Percentiles rank a stretch among this genome's conserved stretches.
Evolutionary conservation across 2,329 filamentous ascomycete genomes (phyloP).

Genomic region (Colletotrichum karsti): DNA sequence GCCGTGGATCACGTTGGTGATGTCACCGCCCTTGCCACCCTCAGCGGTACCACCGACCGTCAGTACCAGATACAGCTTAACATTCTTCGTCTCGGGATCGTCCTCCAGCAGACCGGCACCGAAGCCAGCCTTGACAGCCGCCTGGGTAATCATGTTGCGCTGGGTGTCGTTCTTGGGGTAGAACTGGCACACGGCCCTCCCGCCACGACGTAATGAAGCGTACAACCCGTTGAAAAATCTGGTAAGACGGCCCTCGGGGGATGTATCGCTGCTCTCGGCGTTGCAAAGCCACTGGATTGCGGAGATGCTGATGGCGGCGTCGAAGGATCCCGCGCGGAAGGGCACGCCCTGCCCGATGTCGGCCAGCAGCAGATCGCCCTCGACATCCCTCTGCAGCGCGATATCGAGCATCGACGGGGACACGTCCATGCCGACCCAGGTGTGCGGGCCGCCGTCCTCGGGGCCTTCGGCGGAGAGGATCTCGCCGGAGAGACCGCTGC

Average conservation of each 20-base stretch:
- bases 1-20: conserved; percentile 87
- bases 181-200: conserved; percentile 94
- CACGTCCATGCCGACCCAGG: conserved; percentile 98
- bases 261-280: conserved; percentile 88
- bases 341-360: conserved; percentile 97
- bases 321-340: conserved; percentile 90
- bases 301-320: conserved; percentile 93
- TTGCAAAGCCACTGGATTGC: conserved; percentile 99
- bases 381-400: conserved; percentile 88
- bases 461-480: conserved; percentile 80
- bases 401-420: conserved; percentile 96
- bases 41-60: conserved; percentile 76
- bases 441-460: conserved; percentile 84
- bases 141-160: conserved; percentile 88
- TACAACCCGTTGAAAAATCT: conserved; percentile 96
- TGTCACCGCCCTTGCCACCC: conserved; percentile 72
- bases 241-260: conserved; percentile 77
- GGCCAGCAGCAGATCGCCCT: conserved; percentile 91
- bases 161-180: conserved; percentile 97
- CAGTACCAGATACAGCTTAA: conserved; percentile 94
- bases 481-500: conserved; percentile 92
- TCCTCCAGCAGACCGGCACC: conserved; percentile 95
- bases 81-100: conserved; percentile 94
- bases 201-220: conserved; percentile 82
- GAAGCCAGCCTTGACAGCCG: conserved; percentile 93